Conservation (phyloP, 495 filamentous ascomycete genomes). For the Hypomontagnella submonticulosa region DNA sequence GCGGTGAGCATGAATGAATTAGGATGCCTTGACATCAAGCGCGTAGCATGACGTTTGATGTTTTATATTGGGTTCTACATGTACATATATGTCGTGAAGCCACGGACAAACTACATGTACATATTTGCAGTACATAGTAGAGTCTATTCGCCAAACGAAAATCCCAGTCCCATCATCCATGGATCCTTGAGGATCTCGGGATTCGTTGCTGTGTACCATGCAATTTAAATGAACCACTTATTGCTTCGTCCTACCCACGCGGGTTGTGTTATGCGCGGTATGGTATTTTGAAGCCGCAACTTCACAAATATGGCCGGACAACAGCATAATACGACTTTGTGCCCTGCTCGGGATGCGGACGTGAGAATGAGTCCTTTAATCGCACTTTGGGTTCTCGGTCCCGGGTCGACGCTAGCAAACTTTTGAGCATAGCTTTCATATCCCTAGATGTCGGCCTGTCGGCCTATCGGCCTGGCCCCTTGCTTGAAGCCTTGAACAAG, state of each 20-base stretch:
- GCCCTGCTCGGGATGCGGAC: conserved; percentile 14
- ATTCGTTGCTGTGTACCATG: conserved; percentile 39
- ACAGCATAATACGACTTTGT: conserved; percentile 37
- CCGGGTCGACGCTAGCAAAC: conserved; percentile 39
- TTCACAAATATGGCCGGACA: conserved; percentile 25
- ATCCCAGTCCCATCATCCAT: conserved; percentile 24
- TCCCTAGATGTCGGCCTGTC: background rate
- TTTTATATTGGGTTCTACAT: conserved; percentile 32
- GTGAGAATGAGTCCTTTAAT: conserved; percentile 26
- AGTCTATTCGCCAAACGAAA: conserved; percentile 17
- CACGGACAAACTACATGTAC: conserved; percentile 3
- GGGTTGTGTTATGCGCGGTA: conserved; percentile 26
- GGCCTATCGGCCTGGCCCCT: conserved; percentile 14
- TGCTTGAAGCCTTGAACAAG: conserved; percentile 24
- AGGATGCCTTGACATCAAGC: conserved; percentile 38
- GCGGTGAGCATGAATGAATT: conserved; percentile 2
- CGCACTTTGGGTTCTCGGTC: conserved; percentile 32
- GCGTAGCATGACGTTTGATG: conserved; percentile 36
- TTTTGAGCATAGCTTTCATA: conserved; percentile 31
- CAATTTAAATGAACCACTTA: conserved; percentile 44
- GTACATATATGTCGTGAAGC: conserved; percentile 4
- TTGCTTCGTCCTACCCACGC: conserved; percentile 40
- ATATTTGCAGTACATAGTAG: background rate
- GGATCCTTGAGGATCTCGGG: conserved; percentile 45
- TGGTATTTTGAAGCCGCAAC: conserved; percentile 31